Percentiles rank a stretch among this genome's conserved stretches.
Evolutionary conservation across 2,329 filamentous ascomycete species (phyloP).

Genomic region (Colletotrichum eremochloae): DNA sequence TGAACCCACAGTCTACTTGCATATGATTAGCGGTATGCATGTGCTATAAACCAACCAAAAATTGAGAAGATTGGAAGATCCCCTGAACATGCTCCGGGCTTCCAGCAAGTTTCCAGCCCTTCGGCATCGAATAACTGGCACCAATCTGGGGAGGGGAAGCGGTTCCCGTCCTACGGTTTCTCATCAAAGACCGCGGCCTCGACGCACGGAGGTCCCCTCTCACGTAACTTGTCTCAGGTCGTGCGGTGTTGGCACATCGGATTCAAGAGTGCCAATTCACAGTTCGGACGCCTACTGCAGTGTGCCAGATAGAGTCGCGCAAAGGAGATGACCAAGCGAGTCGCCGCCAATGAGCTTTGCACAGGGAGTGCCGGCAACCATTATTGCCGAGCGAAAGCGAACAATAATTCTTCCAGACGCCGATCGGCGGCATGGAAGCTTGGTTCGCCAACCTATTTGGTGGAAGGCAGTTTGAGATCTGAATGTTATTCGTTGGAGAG

Average conservation of each 20-base stretch:
- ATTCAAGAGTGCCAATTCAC: slow-evolving; percentile 12
- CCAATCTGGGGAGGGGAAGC: not conserved
- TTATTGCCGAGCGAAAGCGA: not conserved
- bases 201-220: slow-evolving; percentile 26
- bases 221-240: slow-evolving; percentile 28
- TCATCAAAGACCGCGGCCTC: not conserved
- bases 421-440: slow-evolving; percentile 8
- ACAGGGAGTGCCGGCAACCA: slow-evolving; percentile 4
- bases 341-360: not conserved
- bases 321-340: not conserved
- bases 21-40: not conserved
- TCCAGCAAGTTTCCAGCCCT: not conserved
- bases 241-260: slow-evolving; percentile 13
- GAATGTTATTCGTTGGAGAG: not conserved
- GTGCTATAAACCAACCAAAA: not conserved
- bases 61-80: not conserved
- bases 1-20: too few relatives aligned
- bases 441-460: slow-evolving; percentile 1
- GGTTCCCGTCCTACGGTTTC: not conserved
- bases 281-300: slow-evolving; percentile 29
- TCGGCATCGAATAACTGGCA: not conserved
- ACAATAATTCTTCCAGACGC: not conserved
- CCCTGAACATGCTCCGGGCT: not conserved
- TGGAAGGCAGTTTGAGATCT: not conserved
- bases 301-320: not conserved